These are phyloP conservation scores for Posidonia australis DNA, from an alignment of 106 monocot genomes.

Conservation along the genomic window DNA sequence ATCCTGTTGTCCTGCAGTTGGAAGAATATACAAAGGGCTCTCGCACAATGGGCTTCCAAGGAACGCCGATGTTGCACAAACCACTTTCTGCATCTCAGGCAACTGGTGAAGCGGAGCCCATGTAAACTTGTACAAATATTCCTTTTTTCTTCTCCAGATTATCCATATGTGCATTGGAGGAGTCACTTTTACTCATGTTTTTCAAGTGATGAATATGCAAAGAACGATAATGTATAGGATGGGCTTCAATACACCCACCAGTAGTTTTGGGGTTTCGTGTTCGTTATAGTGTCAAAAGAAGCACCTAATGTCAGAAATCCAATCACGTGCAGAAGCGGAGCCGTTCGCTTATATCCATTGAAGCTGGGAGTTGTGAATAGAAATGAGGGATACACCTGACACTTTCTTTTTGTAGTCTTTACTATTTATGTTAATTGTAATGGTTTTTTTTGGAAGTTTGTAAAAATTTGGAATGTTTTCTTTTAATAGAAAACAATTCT, in stretches of 20 bases:
- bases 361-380: neutral
- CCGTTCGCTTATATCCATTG: neutral
- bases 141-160: neutral
- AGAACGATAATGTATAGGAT: neutral
- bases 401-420: neutral
- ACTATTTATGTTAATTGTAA: neutral
- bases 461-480: neutral
- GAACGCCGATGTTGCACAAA: constrained; percentile 10
- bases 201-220: neutral
- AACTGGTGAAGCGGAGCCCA: neutral
- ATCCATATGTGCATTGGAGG: neutral
- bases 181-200: neutral
- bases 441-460: neutral
- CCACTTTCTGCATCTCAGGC: neutral
- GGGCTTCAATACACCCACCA: neutral
- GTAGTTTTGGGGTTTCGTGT: neutral
- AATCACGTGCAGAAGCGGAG: neutral
- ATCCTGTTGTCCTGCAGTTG: constrained; percentile 4
- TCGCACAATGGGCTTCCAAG: constrained; percentile 12
- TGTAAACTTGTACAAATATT: neutral
- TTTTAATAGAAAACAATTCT: neutral
- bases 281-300: neutral
- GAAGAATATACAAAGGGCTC: constrained; percentile 10
- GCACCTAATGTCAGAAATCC: neutral
- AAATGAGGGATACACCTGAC: neutral